Evolutionary conservation across 768 basidiomycete genomes (phyloP).

Genomic region (Epithele typhae): DNA sequence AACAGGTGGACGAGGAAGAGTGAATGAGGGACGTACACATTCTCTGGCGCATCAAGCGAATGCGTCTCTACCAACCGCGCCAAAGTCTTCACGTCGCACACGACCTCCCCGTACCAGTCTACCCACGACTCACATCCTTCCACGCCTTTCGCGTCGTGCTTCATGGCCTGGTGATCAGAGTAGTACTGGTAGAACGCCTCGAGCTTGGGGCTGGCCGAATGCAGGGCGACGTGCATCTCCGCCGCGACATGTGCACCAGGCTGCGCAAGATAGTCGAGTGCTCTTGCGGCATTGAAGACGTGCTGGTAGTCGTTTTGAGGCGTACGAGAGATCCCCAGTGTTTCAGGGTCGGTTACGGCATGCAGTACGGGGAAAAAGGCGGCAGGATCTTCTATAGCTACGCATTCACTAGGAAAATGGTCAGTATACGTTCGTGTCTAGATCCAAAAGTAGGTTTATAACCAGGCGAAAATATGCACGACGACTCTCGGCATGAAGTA

Average conservation of each 20-base stretch:
- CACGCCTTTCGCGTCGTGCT: conserved; percentile 18
- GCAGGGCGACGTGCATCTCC: conserved; percentile 71
- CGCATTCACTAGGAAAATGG: conserved; percentile 62
- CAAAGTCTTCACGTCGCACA: conserved; percentile 64
- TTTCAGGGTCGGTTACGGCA: conserved; percentile 51
- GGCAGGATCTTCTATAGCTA: conserved; percentile 65
- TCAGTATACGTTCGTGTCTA: not conserved
- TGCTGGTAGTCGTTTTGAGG: conserved; percentile 51
- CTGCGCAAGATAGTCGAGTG: conserved; percentile 44
- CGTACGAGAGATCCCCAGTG: conserved; percentile 32
- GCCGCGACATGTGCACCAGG: conserved; percentile 52
- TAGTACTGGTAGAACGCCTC: conserved; percentile 84
- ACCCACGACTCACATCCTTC: conserved; percentile 68
- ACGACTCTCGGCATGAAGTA: too few species aligned
- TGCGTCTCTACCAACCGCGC: conserved; percentile 48
- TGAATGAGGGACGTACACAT: conserved; percentile 7
- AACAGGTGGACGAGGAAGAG: not conserved
- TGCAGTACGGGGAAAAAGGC: conserved; percentile 77
- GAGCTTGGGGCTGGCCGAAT: conserved; percentile 74
- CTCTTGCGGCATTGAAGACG: conserved; percentile 46
- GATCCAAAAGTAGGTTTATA: too few species aligned
- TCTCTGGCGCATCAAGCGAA: conserved; percentile 36
- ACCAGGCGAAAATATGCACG: too few species aligned
- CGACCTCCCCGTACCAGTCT: conserved; percentile 74
- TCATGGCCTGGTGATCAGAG: conserved; percentile 23